Evolutionary conservation across 768 basidiomycete genomes (phyloP).

Genomic region (Kwoniella dendrophila): DNA sequence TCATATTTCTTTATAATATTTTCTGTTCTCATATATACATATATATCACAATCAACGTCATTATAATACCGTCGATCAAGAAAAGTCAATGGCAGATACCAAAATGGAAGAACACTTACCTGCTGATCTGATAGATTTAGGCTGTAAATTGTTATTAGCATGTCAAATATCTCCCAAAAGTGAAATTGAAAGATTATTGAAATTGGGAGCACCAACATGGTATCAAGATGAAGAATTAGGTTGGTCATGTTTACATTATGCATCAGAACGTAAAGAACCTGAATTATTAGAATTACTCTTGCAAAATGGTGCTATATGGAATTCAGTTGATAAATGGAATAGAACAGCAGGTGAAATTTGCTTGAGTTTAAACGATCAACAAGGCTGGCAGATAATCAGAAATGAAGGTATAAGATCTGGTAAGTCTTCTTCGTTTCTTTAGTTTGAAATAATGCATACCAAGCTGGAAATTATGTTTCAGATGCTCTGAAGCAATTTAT

Average conservation of each 20-base stretch:
- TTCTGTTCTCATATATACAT: too few relatives aligned
- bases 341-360: constrained; percentile 90
- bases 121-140: constrained; percentile 30
- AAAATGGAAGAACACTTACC: constrained; percentile 27
- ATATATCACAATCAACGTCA: not conserved
- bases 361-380: constrained; percentile 75
- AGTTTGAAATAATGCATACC: not conserved
- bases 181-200: constrained; percentile 46
- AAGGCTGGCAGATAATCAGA: constrained; percentile 76
- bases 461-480: too few relatives aligned
- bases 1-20: not conserved
- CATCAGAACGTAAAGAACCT: constrained; percentile 65
- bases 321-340: constrained; percentile 79
- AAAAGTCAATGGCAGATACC: not conserved
- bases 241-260: constrained; percentile 82
- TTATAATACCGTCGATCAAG: not conserved
- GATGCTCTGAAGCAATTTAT: too few relatives aligned
- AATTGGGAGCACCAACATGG: constrained; percentile 72
- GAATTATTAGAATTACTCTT: constrained; percentile 70
- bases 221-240: constrained; percentile 80
- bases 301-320: constrained; percentile 87
- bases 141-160: constrained; percentile 31
- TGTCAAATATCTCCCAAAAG: constrained; percentile 24
- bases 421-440: constrained; percentile 57
- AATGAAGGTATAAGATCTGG: constrained; percentile 91